Conservation (phyloP, 805 yeast species). For the Metschnikowia lochheadii region DNA sequence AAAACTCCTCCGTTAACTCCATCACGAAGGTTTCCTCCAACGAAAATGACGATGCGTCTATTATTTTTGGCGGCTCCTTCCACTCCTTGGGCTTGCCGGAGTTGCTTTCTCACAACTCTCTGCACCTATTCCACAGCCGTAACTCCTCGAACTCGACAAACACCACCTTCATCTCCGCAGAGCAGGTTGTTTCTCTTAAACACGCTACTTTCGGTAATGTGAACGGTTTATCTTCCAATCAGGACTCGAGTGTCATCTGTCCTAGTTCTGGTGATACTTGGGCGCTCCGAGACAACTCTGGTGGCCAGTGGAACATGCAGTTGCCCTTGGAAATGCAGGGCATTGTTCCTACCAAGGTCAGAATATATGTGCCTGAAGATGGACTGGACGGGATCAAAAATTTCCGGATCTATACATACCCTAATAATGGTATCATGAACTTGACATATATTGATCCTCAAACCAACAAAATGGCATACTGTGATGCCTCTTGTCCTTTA, state of each 20-base stretch:
- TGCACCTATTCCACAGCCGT: conserved; percentile 12
- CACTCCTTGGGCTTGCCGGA: conserved; percentile 52
- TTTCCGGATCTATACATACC: conserved; percentile 73
- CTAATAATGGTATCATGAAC: conserved; percentile 88
- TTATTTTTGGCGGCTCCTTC: conserved; percentile 81
- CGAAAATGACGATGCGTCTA: conserved; percentile 33
- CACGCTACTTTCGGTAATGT: conserved; percentile 51
- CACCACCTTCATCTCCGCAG: conserved; percentile 43
- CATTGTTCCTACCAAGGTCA: conserved; percentile 59
- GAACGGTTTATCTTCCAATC: conserved; percentile 31
- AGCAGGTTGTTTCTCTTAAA: conserved; percentile 58
- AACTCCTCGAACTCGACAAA: conserved; percentile 38
- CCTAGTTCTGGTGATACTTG: conserved; percentile 53
- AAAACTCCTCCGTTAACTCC: conserved; percentile 54
- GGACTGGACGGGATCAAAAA: conserved; percentile 48
- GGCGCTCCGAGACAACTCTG: conserved; percentile 43
- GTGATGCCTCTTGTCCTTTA: conserved; percentile 91
- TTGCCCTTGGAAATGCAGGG: conserved; percentile 49
- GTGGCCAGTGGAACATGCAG: conserved; percentile 64
- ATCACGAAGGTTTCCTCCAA: conserved; percentile 46
- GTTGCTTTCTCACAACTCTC: conserved; percentile 34
- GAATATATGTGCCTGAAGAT: conserved; percentile 60
- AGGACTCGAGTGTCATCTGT: conserved; percentile 46
- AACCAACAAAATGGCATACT: conserved; percentile 51
- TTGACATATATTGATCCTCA: conserved; percentile 76